These are phyloP conservation scores for Triangularia verruculosa DNA, from an alignment of 2,329 filamentous ascomycete species.

Conservation along the genomic window DNA sequence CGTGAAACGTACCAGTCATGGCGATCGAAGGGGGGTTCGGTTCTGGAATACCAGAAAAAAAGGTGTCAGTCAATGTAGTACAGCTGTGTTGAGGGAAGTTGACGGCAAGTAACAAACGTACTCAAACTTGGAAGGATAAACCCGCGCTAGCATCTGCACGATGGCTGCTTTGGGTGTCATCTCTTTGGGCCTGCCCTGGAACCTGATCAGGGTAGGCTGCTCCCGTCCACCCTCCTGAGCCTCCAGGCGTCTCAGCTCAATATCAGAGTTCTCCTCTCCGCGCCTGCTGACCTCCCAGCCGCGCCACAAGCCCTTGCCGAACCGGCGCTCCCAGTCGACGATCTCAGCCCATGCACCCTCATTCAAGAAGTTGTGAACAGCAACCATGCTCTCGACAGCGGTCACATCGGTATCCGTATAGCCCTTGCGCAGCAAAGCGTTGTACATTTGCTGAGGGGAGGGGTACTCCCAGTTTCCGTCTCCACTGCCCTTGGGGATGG, in stretches of 20 bases:
- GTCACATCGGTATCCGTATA: constrained; percentile 92
- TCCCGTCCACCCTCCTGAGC: constrained; percentile 48
- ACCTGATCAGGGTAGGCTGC: constrained; percentile 74
- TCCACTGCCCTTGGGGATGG: constrained; percentile 82
- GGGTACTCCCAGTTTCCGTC: constrained; percentile 94
- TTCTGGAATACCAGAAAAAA: constrained; percentile 45
- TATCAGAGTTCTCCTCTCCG: constrained; percentile 62
- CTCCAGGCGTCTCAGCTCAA: constrained; percentile 37
- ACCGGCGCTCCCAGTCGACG: constrained; percentile 86
- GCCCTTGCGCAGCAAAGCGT: constrained; percentile 91
- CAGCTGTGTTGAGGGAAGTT: neutral
- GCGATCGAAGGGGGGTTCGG: constrained; percentile 86
- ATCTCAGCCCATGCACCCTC: constrained; percentile 97
- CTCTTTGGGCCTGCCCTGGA: constrained; percentile 85
- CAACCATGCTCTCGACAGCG: constrained; percentile 94
- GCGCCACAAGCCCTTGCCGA: constrained; percentile 66
- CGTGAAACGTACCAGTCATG: constrained; percentile 96
- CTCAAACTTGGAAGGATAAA: constrained; percentile 79
- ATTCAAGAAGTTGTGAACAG: constrained; percentile 96
- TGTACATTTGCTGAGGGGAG: constrained; percentile 99
- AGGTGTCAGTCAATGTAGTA: neutral
- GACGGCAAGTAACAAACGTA: constrained; percentile 42
- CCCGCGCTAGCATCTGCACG: constrained; percentile 71
- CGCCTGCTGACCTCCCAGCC: constrained; percentile 72
- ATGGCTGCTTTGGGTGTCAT: constrained; percentile 89